These are phyloP conservation scores for Leishmania tropica DNA, from an alignment of 208 protist genomes.

Conservation along the genomic window DNA sequence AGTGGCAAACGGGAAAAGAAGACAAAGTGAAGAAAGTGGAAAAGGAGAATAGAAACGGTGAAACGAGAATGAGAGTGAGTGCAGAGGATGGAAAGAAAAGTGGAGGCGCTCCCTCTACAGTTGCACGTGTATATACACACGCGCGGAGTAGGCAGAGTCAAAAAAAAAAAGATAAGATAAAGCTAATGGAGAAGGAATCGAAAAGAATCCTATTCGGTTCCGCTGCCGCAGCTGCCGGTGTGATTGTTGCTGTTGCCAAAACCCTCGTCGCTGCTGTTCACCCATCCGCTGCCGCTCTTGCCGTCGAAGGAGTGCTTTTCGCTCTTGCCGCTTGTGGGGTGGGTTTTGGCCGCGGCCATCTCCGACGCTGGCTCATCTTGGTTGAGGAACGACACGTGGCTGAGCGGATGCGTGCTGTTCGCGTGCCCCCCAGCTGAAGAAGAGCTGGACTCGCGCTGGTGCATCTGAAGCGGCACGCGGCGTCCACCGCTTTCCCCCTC, in stretches of 20 bases:
- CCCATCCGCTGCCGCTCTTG: conserved; percentile 15
- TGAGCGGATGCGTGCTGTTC: not conserved
- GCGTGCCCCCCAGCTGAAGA: not conserved
- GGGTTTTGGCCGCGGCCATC: not conserved
- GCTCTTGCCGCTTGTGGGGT: not conserved
- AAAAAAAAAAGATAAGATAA: not conserved
- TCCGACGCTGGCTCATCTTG: conserved; percentile 5
- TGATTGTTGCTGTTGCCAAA: conserved; percentile 31
- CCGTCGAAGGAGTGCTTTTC: conserved; percentile 5
- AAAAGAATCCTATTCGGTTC: conserved; percentile 14
- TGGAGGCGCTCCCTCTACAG: not conserved
- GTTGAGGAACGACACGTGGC: conserved; percentile 12
- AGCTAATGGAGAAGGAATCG: not conserved
- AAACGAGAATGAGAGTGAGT: conserved; percentile 4
- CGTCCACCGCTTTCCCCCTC: conserved; percentile 19
- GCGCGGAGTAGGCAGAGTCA: not conserved
- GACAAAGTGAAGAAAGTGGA: not conserved
- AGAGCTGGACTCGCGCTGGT: not conserved
- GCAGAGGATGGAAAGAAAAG: not conserved
- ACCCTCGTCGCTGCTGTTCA: conserved; percentile 28
- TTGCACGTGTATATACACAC: not conserved
- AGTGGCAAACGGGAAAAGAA: conserved; percentile 1
- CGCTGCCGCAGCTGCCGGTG: conserved; percentile 31
- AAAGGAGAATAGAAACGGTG: not conserved
- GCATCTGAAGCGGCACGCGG: conserved; percentile 14